Conservation (phyloP, 2,329 filamentous ascomycete genomes). For the Onygena corvina region DNA sequence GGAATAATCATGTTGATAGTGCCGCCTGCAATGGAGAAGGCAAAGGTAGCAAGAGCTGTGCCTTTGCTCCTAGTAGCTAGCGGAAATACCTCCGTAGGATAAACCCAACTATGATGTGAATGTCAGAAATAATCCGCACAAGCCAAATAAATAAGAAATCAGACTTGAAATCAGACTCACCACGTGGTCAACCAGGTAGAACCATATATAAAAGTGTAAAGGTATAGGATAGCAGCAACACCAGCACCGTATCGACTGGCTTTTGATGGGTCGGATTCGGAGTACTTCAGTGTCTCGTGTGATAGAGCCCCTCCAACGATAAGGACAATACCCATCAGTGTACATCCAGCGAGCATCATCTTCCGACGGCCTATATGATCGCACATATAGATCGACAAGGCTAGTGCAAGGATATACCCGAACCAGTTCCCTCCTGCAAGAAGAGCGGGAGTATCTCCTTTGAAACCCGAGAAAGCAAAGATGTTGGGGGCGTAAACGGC, state of each 20-base stretch:
- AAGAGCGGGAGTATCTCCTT: background rate
- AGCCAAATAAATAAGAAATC: background rate
- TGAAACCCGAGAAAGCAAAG: conserved; percentile 1
- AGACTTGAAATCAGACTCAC: background rate
- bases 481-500: conserved; percentile 4
- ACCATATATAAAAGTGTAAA: background rate
- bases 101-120: background rate
- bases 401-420: background rate
- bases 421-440: conserved; percentile 3
- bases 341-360: conserved; percentile 1
- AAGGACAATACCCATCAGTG: background rate
- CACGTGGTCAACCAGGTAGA: background rate
- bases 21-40: background rate
- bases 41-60: background rate
- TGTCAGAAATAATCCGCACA: background rate
- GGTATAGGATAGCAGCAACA: background rate
- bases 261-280: background rate
- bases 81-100: background rate
- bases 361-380: background rate
- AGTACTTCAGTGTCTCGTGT: background rate
- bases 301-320: background rate
- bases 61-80: conserved; percentile 3
- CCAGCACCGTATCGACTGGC: background rate
- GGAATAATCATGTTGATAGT: conserved; percentile 2
- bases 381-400: background rate